Base-by-base conservation (phyloP, 208 protist species). In the Porcisia deanei region DNA sequence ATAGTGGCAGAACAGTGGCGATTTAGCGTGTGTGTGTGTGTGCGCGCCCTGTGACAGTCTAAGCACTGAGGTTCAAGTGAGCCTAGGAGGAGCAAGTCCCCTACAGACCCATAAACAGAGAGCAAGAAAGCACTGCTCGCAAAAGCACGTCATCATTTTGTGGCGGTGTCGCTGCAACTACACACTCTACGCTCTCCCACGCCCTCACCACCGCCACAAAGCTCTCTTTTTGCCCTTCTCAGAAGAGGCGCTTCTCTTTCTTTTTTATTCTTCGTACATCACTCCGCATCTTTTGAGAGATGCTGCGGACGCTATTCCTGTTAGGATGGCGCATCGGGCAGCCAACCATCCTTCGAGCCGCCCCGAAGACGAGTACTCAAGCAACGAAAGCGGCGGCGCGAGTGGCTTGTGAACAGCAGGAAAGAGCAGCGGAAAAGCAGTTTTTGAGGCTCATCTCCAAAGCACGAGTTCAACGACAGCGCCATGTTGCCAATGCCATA, bases 371-470 rank as follows among this genome's bases (percentile, higher is more conserved):
- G 3, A 54, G 41, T 7, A 25, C 71, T 1, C 10, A 65, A n/a
- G 18, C 4, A 16, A 3, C 54, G 1, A 60, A 73, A 47, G 58
- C 37, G 3, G 71, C 53, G 8, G 25, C 2, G 10, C 41, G 43
- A 30, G 22, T 34, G n/a, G 39, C 16, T 20, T 58, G 57, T 41
- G 34, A 22, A 9, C 20, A 55, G 43, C 3, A 1, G 30, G 71
- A 75, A 43, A 18, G 3, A 12, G 71, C 8, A 20, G 71, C 71
- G n/a, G 71, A 66, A 58, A 43, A 64, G n/a, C 72, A 69, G 60
- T 76, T 76, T 52, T 41, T 57, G 10, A 63, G 52, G 14, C 58
- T 76, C 47, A 69, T 76, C 58, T 18, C 2, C 43, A 37, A 59
- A 1, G 58, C 72, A 1, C 72, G 49, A n/a, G 7, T 60, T 34